These are phyloP conservation scores for Tephrocybe sp. DNA, from an alignment of 768 basidiomycete genomes.

Conservation along the genomic window DNA sequence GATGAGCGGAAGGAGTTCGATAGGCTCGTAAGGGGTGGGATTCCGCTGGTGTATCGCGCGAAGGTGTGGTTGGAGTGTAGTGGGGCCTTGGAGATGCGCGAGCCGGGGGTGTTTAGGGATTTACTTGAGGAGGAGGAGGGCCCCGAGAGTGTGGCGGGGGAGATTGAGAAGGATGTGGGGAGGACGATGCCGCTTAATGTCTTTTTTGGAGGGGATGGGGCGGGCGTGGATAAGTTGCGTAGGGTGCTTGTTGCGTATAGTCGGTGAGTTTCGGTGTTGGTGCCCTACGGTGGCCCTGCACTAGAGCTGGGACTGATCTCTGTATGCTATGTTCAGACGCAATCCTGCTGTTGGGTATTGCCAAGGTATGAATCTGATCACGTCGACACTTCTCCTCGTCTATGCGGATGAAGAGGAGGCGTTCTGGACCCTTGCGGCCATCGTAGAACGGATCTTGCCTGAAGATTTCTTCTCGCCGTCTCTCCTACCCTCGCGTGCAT, in stretches of 20 bases:
- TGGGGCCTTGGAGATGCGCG: constrained; percentile 86
- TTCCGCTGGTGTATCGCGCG: constrained; percentile 83
- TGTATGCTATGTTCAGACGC: constrained; percentile 50
- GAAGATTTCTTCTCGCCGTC: constrained; percentile 93
- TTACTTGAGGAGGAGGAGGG: constrained; percentile 51
- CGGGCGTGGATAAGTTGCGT: constrained; percentile 88
- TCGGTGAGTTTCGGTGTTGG: constrained; percentile 50
- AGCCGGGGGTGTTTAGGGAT: constrained; percentile 89
- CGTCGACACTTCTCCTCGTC: constrained; percentile 89
- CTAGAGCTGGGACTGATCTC: neutral
- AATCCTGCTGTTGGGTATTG: constrained; percentile 93
- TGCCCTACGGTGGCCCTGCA: neutral
- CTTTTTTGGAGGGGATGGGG: constrained; percentile 97
- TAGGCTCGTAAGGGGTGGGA: constrained; percentile 76
- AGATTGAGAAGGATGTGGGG: constrained; percentile 96
- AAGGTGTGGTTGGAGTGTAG: constrained; percentile 95
- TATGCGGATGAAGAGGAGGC: constrained; percentile 96
- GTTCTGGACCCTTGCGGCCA: constrained; percentile 90
- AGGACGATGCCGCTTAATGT: constrained; percentile 92
- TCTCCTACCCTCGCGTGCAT: constrained; percentile 89
- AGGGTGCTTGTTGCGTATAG: constrained; percentile 91
- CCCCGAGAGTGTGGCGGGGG: constrained; percentile 51
- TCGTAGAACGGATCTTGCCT: constrained; percentile 87
- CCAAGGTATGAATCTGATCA: constrained; percentile 94
- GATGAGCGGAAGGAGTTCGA: constrained; percentile 81